Base-by-base conservation (phyloP, 163 green algal genomes). In the Scenedesmus sp. region DNA sequence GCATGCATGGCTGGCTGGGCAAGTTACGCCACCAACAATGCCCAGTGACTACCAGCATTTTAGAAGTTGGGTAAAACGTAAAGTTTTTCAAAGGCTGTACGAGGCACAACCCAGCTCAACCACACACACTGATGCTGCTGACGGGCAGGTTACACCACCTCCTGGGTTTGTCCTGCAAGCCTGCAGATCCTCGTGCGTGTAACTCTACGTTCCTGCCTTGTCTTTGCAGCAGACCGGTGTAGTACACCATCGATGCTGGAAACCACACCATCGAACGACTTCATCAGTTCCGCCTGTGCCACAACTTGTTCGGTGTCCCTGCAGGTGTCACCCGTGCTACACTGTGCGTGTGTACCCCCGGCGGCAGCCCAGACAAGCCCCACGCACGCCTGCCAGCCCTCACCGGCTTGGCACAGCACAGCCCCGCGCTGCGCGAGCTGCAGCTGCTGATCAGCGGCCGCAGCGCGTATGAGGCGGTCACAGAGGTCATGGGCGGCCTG, bases 391-490 rank as follows among this genome's bases (percentile, higher is more conserved):
- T 44, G 40, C 76, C 76, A 83, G 76, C 42, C 42, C 35, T 37
- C 22, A 37, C 76, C 7, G 33, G 37, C 83, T 42, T 89, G 3
- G 6, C 83, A 42, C 16, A 81, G 61, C 83, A 89, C 83, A 82
- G 59, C 61, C 61, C 83, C 22, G 49, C 35, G 33, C 53, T 89
- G 22, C 37, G 40, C 37, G 61, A 81, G n/a, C 83, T 89, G 40
- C 40, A 89, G 43, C 40, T 89, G 49, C 85, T 89, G 43, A n/a
- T 89, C 43, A 88, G 59, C 22, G 37, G 56, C 37, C 83, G 83
- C 83, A 88, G 83, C 59, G 68, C 35, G 5, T 88, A 88, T 81
- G 59, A 30, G 10, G n/a, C 56, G 24, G 18, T 44, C 26, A 35
- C 37, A 26, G 37, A 56, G 22, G 40, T 44, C 37, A 13, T 88